A percentile compares a stretch with the other conserved stretches of the same genome.
Evolutionary conservation across 2,329 filamentous ascomycete genomes (phyloP).

Genomic region (Leptosphaerulina australis): DNA sequence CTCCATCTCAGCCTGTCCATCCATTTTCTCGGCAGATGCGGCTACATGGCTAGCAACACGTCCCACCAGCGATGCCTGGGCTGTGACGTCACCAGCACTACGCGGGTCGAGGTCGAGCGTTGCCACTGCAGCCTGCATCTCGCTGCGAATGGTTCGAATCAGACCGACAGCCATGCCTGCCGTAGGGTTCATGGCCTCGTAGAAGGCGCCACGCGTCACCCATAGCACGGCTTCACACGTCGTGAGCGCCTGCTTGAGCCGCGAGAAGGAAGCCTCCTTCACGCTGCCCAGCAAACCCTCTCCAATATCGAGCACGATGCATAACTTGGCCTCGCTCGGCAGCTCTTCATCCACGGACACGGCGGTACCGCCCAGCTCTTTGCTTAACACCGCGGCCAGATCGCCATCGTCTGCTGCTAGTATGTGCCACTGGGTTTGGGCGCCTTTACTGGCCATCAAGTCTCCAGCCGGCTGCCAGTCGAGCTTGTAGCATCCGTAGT

Average conservation of each 20-base stretch:
- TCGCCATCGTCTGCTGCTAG: too few relatives aligned
- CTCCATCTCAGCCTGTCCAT: neutral
- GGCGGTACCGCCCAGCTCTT: too few relatives aligned
- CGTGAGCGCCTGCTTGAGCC: too few relatives aligned
- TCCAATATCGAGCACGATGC: constrained; percentile 7
- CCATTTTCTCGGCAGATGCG: neutral
- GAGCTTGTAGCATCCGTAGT: constrained; percentile 40
- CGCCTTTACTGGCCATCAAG: neutral
- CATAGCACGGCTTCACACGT: constrained; percentile 16
- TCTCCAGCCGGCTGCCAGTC: constrained; percentile 26
- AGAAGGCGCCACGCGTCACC: constrained; percentile 13
- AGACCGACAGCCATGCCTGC: constrained; percentile 21
- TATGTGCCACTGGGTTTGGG: neutral
- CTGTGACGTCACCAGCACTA: neutral
- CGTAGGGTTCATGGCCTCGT: constrained; percentile 5
- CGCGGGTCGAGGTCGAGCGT: constrained; percentile 20
- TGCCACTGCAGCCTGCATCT: constrained; percentile 16
- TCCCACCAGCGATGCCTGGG: neutral
- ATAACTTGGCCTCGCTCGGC: neutral
- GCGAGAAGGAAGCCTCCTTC: too few relatives aligned
- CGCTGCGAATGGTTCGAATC: constrained; percentile 20
- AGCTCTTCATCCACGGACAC: too few relatives aligned
- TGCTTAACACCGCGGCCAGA: too few relatives aligned
- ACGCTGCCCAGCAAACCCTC: too few relatives aligned
- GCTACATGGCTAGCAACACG: neutral